A percentile compares a stretch with the other conserved stretches of the same genome.
phyloP scores from a whole-genome alignment of 768 basidiomycete genomes.

The Polyporus arcularius region DNA sequence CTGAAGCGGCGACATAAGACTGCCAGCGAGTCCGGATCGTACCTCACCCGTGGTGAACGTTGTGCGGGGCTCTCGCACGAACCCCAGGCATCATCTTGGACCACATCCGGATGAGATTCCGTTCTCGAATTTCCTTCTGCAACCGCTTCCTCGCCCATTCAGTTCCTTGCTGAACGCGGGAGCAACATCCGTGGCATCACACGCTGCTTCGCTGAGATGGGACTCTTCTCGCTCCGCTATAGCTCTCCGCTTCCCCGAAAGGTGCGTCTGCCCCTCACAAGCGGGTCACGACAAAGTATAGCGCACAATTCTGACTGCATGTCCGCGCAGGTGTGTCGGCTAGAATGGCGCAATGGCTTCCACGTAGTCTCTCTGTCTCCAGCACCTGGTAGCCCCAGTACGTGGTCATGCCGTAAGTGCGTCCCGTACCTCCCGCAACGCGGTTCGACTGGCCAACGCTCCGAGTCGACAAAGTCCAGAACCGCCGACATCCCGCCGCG shows the following conservation, averaged over 20 bases:
- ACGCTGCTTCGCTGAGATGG: too few species aligned
- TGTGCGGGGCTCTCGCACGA: background rate
- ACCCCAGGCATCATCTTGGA: background rate
- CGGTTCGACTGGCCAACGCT: background rate
- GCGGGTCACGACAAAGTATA: too few species aligned
- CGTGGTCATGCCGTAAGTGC: slow-evolving; percentile 15
- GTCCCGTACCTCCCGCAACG: slow-evolving; percentile 9
- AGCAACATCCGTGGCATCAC: background rate
- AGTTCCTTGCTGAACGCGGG: background rate
- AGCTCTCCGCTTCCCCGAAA: too few species aligned
- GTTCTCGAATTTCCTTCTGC: slow-evolving; percentile 7
- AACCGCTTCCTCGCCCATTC: background rate
- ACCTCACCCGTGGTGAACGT: slow-evolving; percentile 4
- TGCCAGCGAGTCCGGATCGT: background rate
- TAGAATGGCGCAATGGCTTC: background rate
- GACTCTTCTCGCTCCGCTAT: too few species aligned
- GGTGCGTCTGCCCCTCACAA: too few species aligned
- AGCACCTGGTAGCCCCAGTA: background rate
- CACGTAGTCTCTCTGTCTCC: background rate
- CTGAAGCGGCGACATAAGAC: background rate
- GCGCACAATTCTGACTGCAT: background rate
- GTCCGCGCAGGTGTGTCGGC: background rate
- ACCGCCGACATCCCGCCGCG: background rate
- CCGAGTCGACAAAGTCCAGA: slow-evolving; percentile 10
- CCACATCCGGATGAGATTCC: background rate